Percentiles rank a stretch among this genome's conserved stretches.
Evolutionary conservation across 192 early-diverging fungal species (phyloP).

Genomic region (Linnemannia elongata): DNA sequence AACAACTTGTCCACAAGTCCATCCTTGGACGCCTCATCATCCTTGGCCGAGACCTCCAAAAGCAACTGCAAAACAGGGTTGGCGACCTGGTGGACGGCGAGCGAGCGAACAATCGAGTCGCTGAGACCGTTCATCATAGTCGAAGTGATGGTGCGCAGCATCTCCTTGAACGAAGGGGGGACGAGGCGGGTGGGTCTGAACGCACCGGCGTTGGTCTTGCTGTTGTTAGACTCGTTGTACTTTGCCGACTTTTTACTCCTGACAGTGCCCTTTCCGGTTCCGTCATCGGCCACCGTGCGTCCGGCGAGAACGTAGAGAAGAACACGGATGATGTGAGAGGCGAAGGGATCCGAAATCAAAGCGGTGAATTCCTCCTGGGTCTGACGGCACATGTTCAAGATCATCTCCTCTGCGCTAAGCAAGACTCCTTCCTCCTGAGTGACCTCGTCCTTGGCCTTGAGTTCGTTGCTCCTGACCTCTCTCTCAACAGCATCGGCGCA

Average conservation of each 20-base stretch:
- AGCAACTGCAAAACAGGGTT: constrained; percentile 85
- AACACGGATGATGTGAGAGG: constrained; percentile 81
- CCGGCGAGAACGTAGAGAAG: constrained; percentile 79
- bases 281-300: constrained; percentile 65
- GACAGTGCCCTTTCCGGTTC: constrained; percentile 64
- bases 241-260: constrained; percentile 82
- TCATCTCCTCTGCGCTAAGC: constrained; percentile 76
- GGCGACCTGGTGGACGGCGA: constrained; percentile 77
- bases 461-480: constrained; percentile 69
- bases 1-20: constrained; percentile 68
- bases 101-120: constrained; percentile 66
- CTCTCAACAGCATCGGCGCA: constrained; percentile 81
- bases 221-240: constrained; percentile 69
- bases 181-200: constrained; percentile 63
- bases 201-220: constrained; percentile 49
- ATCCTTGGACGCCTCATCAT: constrained; percentile 57
- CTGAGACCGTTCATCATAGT: constrained; percentile 63
- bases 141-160: constrained; percentile 67
- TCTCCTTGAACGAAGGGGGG: constrained; percentile 72
- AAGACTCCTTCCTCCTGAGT: constrained; percentile 63
- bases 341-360: constrained; percentile 80
- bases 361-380: constrained; percentile 63
- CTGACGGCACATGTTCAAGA: constrained; percentile 71
- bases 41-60: constrained; percentile 52
- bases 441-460: constrained; percentile 41